These are phyloP conservation scores for Escovopsis sp. DNA, from an alignment of 2,329 filamentous ascomycete genomes.

Conservation along the genomic window DNA sequence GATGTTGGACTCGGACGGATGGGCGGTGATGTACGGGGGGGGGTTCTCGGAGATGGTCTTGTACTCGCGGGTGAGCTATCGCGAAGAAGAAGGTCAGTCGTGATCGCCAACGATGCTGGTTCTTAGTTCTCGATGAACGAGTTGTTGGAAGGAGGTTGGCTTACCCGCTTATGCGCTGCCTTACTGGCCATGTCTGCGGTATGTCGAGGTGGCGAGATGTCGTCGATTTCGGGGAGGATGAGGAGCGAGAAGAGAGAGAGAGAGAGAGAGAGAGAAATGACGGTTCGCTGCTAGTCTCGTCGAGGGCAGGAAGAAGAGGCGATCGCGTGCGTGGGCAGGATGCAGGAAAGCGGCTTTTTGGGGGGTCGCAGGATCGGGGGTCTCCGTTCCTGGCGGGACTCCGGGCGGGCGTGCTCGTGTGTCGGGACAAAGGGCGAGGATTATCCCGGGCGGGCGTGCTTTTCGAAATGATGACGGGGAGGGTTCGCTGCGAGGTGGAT, in stretches of 20 bases:
- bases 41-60: slow-evolving; percentile 55
- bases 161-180: slow-evolving; percentile 56
- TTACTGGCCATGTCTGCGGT: slow-evolving; percentile 46
- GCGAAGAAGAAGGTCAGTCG: slow-evolving; percentile 9
- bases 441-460: no score
- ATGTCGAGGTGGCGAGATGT: not conserved
- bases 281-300: not conserved
- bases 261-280: not conserved
- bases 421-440: no score
- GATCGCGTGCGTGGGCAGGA: not conserved
- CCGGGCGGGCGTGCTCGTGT: no score
- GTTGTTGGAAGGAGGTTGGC: no score
- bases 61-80: slow-evolving; percentile 45
- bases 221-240: no score
- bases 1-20: slow-evolving; percentile 82
- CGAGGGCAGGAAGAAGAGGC: not conserved
- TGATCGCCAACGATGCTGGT: no score
- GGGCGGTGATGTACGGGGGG: slow-evolving; percentile 75
- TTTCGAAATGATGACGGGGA: no score
- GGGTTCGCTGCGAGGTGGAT: not conserved
- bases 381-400: no score
- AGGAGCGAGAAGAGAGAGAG: not conserved
- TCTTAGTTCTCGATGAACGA: no score
- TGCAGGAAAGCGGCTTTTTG: no score
- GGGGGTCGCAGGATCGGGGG: no score